Conservation (phyloP, 2,329 filamentous ascomycete genomes). For the Alternaria gaisen region DNA sequence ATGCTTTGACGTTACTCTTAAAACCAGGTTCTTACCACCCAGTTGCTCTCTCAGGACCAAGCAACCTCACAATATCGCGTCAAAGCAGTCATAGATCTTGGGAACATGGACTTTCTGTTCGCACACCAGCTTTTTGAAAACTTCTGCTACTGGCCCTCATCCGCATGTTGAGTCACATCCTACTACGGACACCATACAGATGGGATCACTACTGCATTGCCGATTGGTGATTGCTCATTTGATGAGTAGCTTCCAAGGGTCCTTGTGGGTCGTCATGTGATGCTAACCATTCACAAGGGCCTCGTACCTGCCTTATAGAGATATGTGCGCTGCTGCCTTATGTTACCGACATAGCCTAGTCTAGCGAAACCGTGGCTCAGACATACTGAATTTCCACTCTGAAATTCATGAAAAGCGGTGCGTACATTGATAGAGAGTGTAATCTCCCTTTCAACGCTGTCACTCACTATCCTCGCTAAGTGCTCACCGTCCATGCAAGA, state of each 20-base stretch:
- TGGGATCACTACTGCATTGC: neutral
- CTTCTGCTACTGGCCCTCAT: neutral
- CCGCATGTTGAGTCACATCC: neutral
- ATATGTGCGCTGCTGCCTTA: neutral
- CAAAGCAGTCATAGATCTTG: neutral
- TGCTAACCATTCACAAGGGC: constrained; percentile 1
- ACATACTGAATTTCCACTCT: neutral
- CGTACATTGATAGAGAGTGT: neutral
- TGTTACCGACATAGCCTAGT: neutral
- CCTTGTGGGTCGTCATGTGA: neutral
- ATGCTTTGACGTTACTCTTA: neutral
- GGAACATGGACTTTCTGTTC: neutral
- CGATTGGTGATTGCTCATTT: neutral
- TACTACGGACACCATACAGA: neutral
- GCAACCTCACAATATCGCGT: neutral
- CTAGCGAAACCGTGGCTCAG: neutral
- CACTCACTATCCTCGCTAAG: neutral
- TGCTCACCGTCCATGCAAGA: neutral
- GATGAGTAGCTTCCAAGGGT: neutral
- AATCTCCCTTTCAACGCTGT: neutral
- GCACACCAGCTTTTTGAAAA: neutral
- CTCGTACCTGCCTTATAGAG: neutral
- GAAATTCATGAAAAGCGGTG: neutral
- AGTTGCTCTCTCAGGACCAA: neutral
- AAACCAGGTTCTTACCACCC: neutral